Conservation (phyloP, 371 early-diverging fungal species). For the Circinella umbellata region DNA sequence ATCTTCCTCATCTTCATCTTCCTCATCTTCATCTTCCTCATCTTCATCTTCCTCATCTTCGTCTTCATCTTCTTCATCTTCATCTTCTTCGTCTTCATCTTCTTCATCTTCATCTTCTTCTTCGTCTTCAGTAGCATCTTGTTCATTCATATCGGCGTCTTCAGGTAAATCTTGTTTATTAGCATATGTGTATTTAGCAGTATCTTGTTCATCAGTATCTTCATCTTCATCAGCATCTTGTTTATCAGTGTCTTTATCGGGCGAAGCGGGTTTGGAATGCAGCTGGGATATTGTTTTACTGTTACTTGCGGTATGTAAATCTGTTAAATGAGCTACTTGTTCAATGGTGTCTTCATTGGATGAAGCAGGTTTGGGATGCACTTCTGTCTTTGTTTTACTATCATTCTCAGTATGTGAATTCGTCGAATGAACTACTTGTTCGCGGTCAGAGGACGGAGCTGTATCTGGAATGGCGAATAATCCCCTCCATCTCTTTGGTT, state of each 20-base stretch:
- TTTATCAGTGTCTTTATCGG: neutral
- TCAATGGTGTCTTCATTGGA: neutral
- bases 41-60: neutral
- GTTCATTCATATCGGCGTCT: neutral
- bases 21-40: neutral
- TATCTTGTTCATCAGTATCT: neutral
- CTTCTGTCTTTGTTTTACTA: neutral
- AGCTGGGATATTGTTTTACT: neutral
- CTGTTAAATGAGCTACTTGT: neutral
- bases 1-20: neutral
- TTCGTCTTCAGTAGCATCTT: neutral
- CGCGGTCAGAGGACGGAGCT: neutral
- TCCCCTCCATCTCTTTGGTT: too few relatives aligned
- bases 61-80: neutral
- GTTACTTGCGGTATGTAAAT: neutral
- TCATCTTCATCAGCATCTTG: neutral
- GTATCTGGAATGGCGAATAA: neutral
- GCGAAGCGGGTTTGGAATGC: neutral
- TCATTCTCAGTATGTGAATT: neutral
- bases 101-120: slow-evolving; percentile 1
- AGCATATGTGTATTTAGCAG: neutral
- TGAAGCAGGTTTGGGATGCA: neutral
- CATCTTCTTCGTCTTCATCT: neutral
- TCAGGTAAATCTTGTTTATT: neutral
- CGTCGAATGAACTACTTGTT: neutral